Conservation (phyloP, 257 asterid species). For the Thymus mandschuricus region DNA sequence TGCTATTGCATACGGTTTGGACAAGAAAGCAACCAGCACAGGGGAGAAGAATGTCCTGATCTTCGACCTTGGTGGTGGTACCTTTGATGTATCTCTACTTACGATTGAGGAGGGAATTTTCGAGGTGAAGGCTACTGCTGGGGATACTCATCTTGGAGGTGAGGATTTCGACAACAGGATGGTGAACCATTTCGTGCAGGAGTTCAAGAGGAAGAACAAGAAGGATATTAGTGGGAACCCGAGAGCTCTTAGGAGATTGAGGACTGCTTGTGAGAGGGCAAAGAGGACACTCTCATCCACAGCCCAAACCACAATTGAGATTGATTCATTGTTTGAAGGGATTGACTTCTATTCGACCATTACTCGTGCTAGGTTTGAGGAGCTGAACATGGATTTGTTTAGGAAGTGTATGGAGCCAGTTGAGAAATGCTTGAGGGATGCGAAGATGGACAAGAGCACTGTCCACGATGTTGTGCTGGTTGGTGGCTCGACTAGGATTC, state of each 20-base stretch:
- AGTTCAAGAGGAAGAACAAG: conserved; percentile 27
- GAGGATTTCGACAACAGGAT: conserved; percentile 38
- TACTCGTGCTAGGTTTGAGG: conserved; percentile 24
- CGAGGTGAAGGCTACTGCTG: conserved; percentile 33
- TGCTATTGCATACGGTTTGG: conserved; percentile 38
- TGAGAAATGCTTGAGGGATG: conserved; percentile 30
- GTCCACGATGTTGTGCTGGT: conserved; percentile 34
- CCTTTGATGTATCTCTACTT: conserved; percentile 35
- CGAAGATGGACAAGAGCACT: conserved; percentile 32
- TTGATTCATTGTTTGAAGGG: conserved; percentile 19
- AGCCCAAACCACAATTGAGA: conserved; percentile 30
- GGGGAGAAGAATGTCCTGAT: conserved; percentile 34
- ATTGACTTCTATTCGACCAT: conserved; percentile 16
- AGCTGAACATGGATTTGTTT: conserved; percentile 25
- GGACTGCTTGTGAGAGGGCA: conserved; percentile 32
- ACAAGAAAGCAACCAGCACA: conserved; percentile 24
- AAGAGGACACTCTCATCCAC: conserved; percentile 36
- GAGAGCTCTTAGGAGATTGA: conserved; percentile 28
- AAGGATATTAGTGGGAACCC: conserved; percentile 37
- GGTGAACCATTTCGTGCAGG: conserved; percentile 32
- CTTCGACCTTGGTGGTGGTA: conserved; percentile 36
- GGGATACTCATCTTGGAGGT: conserved; percentile 36
- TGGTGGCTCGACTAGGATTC: conserved; percentile 37
- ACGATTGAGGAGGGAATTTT: conserved; percentile 32
- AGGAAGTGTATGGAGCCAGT: conserved; percentile 28